Conservation (phyloP, 352 stramenopile species). For the Globisporangium paddicum region DNA sequence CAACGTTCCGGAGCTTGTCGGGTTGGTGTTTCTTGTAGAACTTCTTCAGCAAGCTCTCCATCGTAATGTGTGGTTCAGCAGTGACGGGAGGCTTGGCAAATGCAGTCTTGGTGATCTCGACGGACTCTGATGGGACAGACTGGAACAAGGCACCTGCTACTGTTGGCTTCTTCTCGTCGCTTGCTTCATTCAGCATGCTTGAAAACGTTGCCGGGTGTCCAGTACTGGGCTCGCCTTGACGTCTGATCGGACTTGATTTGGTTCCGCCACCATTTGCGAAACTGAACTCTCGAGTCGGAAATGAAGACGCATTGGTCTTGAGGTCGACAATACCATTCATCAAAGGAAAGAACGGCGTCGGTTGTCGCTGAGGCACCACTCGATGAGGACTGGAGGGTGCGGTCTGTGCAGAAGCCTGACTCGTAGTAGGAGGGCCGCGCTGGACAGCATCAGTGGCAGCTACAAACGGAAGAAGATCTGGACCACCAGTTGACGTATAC, state of each 20-base stretch:
- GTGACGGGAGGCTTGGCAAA: not conserved
- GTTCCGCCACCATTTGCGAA: not conserved
- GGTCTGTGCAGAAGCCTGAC: not conserved
- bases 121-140: not conserved
- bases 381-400: not conserved
- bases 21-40: conserved; percentile 77
- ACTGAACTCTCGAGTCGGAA: not conserved
- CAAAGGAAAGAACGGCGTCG: not conserved
- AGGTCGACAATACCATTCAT: not conserved
- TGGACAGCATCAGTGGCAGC: not conserved
- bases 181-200: not conserved
- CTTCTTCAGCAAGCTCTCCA: conserved; percentile 54
- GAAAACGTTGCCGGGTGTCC: not conserved
- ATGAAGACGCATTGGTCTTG: not conserved
- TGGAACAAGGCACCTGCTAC: no score
- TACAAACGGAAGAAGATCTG: not conserved
- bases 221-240: conserved; percentile 6
- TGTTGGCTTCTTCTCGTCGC: not conserved
- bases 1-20: conserved; percentile 64
- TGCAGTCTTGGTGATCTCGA: not conserved
- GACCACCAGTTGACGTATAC: not conserved
- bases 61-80: conserved; percentile 18
- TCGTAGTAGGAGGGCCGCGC: not conserved
- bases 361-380: conserved; percentile 4
- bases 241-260: conserved; percentile 8